Evolutionary conservation across 441 rosid species (phyloP).

Genomic region (Erysimum pusillum): DNA sequence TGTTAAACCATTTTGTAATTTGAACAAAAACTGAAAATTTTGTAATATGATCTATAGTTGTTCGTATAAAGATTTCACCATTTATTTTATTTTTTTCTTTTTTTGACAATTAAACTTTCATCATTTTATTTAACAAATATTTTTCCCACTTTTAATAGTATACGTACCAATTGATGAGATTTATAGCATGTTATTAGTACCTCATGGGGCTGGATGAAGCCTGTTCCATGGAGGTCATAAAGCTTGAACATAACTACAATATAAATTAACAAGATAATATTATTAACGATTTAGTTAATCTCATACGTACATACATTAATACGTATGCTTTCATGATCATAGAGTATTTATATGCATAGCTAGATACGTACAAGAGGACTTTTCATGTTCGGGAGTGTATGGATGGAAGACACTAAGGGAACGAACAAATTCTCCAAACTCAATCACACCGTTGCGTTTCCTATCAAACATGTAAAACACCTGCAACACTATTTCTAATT

Average conservation of each 20-base stretch:
- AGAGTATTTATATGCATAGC: no score
- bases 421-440: slow-evolving; percentile 75
- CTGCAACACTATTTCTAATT: slow-evolving; percentile 42
- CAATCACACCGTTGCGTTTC: slow-evolving; percentile 69
- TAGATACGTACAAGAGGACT: slow-evolving; percentile 59
- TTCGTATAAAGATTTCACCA: background rate
- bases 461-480: slow-evolving; percentile 69
- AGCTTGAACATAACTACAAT: slow-evolving; percentile 45
- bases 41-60: no score
- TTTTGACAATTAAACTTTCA: background rate
- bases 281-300: slow-evolving; percentile 6
- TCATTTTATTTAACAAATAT: no score
- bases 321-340: background rate
- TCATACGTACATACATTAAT: background rate
- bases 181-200: slow-evolving; percentile 2
- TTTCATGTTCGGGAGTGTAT: slow-evolving; percentile 62
- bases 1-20: background rate
- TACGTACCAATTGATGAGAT: background rate
- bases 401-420: slow-evolving; percentile 81
- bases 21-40: no score
- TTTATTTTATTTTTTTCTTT: background rate
- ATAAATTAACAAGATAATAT: slow-evolving; percentile 2
- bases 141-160: no score
- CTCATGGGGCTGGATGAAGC: slow-evolving; percentile 43
- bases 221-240: slow-evolving; percentile 46